Base-by-base conservation (phyloP, 73 alveolate genomes). In the Stentor roeselii region DNA sequence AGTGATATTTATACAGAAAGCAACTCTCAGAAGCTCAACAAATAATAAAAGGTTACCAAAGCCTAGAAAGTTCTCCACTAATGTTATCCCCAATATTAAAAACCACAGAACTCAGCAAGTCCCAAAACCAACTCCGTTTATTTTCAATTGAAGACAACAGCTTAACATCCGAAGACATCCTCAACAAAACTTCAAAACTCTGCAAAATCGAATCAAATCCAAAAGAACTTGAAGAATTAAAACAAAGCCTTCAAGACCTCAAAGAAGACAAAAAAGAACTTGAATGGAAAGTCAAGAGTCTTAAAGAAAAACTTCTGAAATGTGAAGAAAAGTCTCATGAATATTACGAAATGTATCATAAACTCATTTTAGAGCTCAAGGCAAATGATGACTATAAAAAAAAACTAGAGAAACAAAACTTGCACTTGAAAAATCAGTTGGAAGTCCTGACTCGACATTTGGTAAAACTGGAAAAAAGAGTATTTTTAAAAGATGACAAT, bases 241-340 rank as follows among this genome's bases (percentile, higher is more conserved):
- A 6, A 11, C 30, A 50, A 21, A 21, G 6, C 21, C 6, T 50
- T 50, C 6, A 50, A 11, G 67, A 50, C 6, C 6, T 50, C 30
- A 50, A 50, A 21, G 67, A 50, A 50, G 67, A 50, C 21, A 50
- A 50, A 6, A 50, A 50, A 50, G 67, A 50, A 50, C 21, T 50
- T 11, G 21, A 21, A 50, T 11, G 67, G 6, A 50, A 50, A 50
- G 21, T 50, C 21, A 50, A 50, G 21, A 50, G 30, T 11, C 6
- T 50, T n/a, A 67, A 34, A 67, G 80, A 67, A 32, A 67, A 67
- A 67, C n/a, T 21, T 21, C 41, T 67, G 11, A 67, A 67, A 67
- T 30, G n/a, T 11, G 80, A 67, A 32, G 41, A 67, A 67, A 21
- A 67, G 80, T n/a, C 80, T 67, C 80, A 67, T 32, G 80, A 67